Evolutionary conservation across 2,329 filamentous ascomycete genomes (phyloP).

Genomic region (Pseudonectria foliicola): DNA sequence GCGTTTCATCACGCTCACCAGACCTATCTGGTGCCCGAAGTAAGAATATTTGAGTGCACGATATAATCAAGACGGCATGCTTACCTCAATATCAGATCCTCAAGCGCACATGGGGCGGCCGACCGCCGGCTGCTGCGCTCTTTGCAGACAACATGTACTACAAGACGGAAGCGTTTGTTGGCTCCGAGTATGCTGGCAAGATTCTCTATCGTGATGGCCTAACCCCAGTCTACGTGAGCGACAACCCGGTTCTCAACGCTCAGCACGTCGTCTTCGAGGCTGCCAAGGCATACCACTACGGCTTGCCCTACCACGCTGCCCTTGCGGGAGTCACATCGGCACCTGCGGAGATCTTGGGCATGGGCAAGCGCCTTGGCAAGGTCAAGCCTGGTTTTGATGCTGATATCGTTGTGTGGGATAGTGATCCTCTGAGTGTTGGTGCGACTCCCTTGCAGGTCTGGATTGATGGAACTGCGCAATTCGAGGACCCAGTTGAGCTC

Average conservation of each 20-base stretch:
- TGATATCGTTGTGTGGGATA: conserved; percentile 57
- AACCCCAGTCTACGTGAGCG: conserved; percentile 61
- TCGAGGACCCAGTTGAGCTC: conserved; percentile 45
- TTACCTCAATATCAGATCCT: conserved; percentile 34
- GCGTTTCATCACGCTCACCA: conserved; percentile 67
- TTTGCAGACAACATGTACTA: conserved; percentile 70
- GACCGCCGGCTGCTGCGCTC: conserved; percentile 50
- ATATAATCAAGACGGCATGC: not conserved
- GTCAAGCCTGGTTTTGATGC: conserved; percentile 56
- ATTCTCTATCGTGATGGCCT: conserved; percentile 57
- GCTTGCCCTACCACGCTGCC: conserved; percentile 53
- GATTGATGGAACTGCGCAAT: conserved; percentile 54
- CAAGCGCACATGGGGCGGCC: conserved; percentile 48
- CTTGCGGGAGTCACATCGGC: conserved; percentile 51
- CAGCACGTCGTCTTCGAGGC: conserved; percentile 63
- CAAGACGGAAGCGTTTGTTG: conserved; percentile 59
- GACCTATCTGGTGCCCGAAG: conserved; percentile 59
- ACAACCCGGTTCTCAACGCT: conserved; percentile 63
- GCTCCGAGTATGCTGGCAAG: conserved; percentile 60
- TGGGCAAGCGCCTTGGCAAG: conserved; percentile 52
- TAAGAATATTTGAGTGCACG: conserved; percentile 20
- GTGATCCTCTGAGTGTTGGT: conserved; percentile 53
- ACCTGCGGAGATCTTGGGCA: conserved; percentile 50
- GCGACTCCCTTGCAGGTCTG: conserved; percentile 55
- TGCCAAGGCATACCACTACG: conserved; percentile 52